Conservation (phyloP, 148 eudicot genomes). For the Rhododendron henanense region DNA sequence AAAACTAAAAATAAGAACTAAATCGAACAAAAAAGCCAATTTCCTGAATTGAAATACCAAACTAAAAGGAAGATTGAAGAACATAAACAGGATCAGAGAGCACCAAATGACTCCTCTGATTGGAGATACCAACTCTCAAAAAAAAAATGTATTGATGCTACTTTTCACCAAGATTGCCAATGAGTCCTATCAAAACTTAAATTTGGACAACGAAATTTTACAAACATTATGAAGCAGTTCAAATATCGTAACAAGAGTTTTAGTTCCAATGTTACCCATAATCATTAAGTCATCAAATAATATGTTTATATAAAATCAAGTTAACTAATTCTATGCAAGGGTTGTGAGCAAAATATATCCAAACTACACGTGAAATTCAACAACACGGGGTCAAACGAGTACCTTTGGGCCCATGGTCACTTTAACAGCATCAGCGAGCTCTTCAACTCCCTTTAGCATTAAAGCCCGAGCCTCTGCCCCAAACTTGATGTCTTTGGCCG, state of each 20-base stretch:
- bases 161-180: neutral
- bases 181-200: neutral
- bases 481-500: constrained; percentile 85
- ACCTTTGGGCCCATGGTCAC: constrained; percentile 99
- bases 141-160: neutral
- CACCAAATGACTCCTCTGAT: neutral
- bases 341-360: neutral
- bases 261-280: neutral
- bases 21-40: neutral
- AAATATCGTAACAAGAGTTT: neutral
- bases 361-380: neutral
- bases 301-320: neutral
- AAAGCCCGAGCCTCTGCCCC: constrained; percentile 82
- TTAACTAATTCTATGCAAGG: neutral
- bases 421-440: constrained; percentile 93
- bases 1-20: neutral
- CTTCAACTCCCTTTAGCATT: constrained; percentile 90
- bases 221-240: neutral
- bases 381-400: neutral
- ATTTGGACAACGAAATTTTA: neutral
- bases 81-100: neutral
- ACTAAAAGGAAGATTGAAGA: neutral
- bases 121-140: neutral
- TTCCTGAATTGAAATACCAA: neutral
- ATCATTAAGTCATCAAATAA: neutral